Conservation (phyloP, 2,329 filamentous ascomycete species). For the Trichoderma breve region DNA sequence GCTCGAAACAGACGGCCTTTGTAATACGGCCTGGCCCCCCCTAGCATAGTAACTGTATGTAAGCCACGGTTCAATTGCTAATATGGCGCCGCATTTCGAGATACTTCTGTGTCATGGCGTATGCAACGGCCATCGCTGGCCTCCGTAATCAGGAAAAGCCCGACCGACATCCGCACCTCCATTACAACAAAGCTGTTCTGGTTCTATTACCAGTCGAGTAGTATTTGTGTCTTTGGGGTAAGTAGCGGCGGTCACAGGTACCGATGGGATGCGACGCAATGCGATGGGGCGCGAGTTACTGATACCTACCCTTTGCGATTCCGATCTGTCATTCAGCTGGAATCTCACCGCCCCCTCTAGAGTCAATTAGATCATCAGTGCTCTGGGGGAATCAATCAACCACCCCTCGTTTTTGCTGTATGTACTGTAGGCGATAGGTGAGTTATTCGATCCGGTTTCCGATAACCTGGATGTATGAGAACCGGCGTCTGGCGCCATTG, state of each 20-base stretch:
- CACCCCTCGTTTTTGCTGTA: background rate
- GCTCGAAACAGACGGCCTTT: background rate
- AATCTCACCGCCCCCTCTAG: conserved; percentile 5
- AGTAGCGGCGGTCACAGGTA: background rate
- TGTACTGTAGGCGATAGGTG: background rate
- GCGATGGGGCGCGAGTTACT: background rate
- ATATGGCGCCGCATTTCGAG: conserved; percentile 8
- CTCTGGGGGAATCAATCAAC: background rate
- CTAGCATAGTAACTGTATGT: background rate
- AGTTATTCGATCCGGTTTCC: background rate
- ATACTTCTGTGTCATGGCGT: conserved; percentile 20
- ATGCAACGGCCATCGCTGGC: conserved; percentile 7
- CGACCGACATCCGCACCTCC: conserved; percentile 17
- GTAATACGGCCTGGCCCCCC: background rate
- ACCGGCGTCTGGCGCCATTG: background rate
- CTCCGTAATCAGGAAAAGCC: conserved; percentile 7
- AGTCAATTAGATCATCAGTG: background rate
- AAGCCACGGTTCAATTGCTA: conserved; percentile 14
- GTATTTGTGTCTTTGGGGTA: background rate
- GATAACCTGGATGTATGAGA: background rate
- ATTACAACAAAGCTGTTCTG: background rate
- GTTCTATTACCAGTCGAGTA: background rate
- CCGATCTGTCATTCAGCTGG: conserved; percentile 5
- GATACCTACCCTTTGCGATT: background rate
- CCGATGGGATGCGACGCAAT: background rate